These are phyloP conservation scores for Pseudognaphalium luteoalbum DNA, from an alignment of 129 eudicot species.

Conservation along the genomic window DNA sequence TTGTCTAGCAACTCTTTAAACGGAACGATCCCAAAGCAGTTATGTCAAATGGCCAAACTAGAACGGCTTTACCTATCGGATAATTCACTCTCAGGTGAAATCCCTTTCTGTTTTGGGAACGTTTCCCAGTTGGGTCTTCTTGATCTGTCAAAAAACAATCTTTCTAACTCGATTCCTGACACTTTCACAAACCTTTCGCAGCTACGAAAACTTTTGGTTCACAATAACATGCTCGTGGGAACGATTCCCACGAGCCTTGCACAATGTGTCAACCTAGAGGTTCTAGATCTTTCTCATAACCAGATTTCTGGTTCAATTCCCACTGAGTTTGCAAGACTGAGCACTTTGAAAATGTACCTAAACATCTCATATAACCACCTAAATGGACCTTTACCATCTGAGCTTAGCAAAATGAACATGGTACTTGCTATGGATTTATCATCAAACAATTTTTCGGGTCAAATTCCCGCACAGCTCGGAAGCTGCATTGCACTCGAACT, in stretches of 20 bases:
- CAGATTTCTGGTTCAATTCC: conserved; percentile 66
- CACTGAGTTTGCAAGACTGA: conserved; percentile 66
- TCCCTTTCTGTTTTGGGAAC: conserved; percentile 57
- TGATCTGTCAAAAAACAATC: conserved; percentile 67
- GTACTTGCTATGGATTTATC: conserved; percentile 83
- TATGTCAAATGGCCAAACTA: conserved; percentile 52
- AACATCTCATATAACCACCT: conserved; percentile 67
- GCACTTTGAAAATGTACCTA: conserved; percentile 71
- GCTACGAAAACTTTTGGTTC: conserved; percentile 60
- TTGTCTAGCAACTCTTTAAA: conserved; percentile 60
- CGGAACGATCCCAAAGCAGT: conserved; percentile 52
- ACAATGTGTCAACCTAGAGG: conserved; percentile 71
- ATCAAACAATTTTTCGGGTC: conserved; percentile 59
- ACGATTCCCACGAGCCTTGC: conserved; percentile 66
- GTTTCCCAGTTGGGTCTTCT: conserved; percentile 72
- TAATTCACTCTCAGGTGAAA: conserved; percentile 68
- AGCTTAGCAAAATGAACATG: conserved; percentile 88
- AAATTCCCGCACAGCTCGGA: conserved; percentile 65
- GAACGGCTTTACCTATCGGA: conserved; percentile 68
- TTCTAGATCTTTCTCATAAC: conserved; percentile 76
- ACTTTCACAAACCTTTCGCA: conserved; percentile 66
- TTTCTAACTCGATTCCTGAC: conserved; percentile 63
- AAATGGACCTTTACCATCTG: conserved; percentile 63
- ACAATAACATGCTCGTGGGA: conserved; percentile 61
- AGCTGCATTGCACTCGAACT: conserved; percentile 79